Conservation (phyloP, 169 alveolate genomes). For the Plasmodium yoelii region DNA sequence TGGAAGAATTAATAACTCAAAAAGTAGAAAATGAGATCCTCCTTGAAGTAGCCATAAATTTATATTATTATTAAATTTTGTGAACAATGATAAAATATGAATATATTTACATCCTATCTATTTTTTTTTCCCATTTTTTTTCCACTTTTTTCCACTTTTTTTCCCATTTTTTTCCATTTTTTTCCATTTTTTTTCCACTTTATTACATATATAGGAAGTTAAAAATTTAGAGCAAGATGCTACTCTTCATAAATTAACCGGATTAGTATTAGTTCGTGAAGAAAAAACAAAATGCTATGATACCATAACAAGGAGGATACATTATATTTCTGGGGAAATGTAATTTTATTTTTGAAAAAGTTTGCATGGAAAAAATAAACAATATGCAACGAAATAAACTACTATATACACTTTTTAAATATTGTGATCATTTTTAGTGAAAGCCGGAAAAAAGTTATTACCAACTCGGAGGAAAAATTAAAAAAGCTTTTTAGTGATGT, state of each 20-base stretch:
- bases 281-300: conserved; percentile 64
- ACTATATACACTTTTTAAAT: too few relatives aligned
- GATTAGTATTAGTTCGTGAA: conserved; percentile 39
- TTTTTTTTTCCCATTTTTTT: too few relatives aligned
- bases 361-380: too few relatives aligned
- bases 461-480: conserved; percentile 62
- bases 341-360: background rate
- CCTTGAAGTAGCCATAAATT: conserved; percentile 16
- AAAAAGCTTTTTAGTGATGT: conserved; percentile 69
- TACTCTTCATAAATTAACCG: conserved; percentile 49
- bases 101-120: too few relatives aligned
- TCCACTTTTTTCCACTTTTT: too few relatives aligned
- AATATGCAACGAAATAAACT: too few relatives aligned
- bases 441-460: conserved; percentile 58
- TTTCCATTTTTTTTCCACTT: background rate
- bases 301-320: conserved; percentile 51
- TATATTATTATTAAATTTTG: too few relatives aligned
- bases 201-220: conserved; percentile 29
- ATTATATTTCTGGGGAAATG: conserved; percentile 63
- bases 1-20: conserved; percentile 65
- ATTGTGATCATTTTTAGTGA: conserved; percentile 14
- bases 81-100: background rate
- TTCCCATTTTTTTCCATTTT: too few relatives aligned
- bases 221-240: conserved; percentile 51
- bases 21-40: conserved; percentile 74